A percentile compares a stretch with the other conserved stretches of the same genome.
These are phyloP conservation scores for Entamoeba invadens DNA, from an alignment of 208 protist species.

Conservation along the genomic window DNA sequence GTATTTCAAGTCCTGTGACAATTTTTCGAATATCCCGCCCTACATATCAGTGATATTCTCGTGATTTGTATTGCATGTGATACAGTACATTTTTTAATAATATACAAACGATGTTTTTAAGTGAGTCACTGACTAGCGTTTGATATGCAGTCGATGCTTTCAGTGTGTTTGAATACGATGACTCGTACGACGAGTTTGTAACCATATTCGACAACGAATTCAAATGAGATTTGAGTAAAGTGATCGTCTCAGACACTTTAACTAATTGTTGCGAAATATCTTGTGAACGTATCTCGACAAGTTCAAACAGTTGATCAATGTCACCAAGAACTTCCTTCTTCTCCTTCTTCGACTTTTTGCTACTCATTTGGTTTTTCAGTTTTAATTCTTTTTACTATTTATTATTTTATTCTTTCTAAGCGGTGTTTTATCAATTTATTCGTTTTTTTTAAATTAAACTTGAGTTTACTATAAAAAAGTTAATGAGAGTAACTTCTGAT, in stretches of 20 bases:
- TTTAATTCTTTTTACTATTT: no score
- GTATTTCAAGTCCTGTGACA: neutral
- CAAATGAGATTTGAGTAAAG: neutral
- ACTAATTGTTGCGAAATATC: neutral
- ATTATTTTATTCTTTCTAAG: no score
- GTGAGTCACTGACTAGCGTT: neutral
- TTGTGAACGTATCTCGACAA: neutral
- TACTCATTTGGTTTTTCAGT: no score
- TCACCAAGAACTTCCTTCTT: neutral
- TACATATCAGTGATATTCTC: neutral
- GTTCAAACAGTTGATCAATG: neutral
- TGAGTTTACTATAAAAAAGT: no score
- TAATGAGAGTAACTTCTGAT: no score
- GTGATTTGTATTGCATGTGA: neutral
- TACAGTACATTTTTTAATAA: neutral
- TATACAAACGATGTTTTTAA: neutral
- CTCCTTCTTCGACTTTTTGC: neutral
- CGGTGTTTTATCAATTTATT: no score
- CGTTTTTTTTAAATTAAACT: no score
- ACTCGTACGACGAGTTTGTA: neutral
- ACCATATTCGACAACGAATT: neutral
- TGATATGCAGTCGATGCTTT: no score
- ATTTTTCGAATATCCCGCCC: neutral
- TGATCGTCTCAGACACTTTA: neutral
- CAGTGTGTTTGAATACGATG: neutral